Evolutionary conservation across 257 asterid species (phyloP).

Genomic region (Oldenlandia corymbosa): DNA sequence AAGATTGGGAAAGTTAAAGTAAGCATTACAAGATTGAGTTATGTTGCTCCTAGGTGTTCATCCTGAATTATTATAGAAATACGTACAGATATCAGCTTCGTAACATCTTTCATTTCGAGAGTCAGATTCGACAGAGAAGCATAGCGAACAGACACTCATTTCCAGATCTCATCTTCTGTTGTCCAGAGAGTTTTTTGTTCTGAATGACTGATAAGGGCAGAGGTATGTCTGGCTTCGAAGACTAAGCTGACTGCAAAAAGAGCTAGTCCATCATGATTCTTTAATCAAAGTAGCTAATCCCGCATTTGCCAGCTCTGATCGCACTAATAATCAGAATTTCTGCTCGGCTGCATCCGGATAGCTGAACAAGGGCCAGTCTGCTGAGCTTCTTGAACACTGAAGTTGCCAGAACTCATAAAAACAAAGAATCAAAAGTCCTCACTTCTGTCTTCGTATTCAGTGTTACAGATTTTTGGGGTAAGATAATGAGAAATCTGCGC

Average conservation of each 20-base stretch:
- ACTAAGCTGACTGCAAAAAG: not conserved
- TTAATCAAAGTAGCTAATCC: not conserved
- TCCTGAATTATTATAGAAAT: not conserved
- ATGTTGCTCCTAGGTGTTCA: not conserved
- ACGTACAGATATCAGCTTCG: not conserved
- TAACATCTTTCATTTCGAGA: not conserved
- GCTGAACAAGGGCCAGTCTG: not conserved
- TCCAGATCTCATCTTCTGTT: too few relatives aligned
- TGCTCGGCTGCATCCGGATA: not conserved
- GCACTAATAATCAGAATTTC: not conserved
- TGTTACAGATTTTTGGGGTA: not conserved
- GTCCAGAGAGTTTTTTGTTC: not conserved
- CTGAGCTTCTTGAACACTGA: not conserved
- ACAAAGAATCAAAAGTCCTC: not conserved
- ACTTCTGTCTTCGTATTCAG: not conserved
- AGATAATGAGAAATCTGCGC: not conserved
- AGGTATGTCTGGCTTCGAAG: too few relatives aligned
- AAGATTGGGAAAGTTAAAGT: constrained; percentile 39
- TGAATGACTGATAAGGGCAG: not conserved
- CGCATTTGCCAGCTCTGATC: not conserved
- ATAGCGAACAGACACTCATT: too few relatives aligned
- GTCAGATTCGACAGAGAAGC: not conserved
- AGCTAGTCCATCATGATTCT: not conserved
- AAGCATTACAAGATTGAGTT: constrained; percentile 10
- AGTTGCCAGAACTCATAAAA: not conserved